Evolutionary conservation across 1,284 basidiomycete genomes (phyloP).

Genomic region (Stereum hirsutum): DNA sequence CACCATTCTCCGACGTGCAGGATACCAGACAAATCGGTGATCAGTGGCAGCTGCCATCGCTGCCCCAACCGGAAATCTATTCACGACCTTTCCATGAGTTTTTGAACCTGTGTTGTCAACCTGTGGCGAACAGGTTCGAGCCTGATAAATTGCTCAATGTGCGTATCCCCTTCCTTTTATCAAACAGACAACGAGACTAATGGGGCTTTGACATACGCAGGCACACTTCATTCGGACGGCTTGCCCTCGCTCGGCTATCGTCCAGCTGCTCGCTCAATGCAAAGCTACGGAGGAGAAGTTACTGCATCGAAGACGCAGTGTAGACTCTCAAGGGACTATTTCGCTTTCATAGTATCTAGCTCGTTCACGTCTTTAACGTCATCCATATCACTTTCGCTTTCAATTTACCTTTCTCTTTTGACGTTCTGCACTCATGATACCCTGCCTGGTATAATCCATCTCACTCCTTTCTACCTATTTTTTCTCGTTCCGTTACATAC

Average conservation of each 20-base stretch:
- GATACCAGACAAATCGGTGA: slow-evolving; percentile 31
- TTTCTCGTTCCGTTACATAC: slow-evolving; percentile 1
- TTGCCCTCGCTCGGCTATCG: slow-evolving; percentile 55
- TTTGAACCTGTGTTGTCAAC: slow-evolving; percentile 55
- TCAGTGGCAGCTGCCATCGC: slow-evolving; percentile 55
- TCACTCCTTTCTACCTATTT: background rate
- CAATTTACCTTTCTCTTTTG: too few species aligned
- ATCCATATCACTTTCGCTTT: too few species aligned
- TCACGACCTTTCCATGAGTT: slow-evolving; percentile 71
- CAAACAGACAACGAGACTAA: background rate
- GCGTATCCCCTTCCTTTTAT: slow-evolving; percentile 16
- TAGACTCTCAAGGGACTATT: slow-evolving; percentile 25
- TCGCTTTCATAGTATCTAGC: slow-evolving; percentile 16
- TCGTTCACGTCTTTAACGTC: too few species aligned
- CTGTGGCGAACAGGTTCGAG: slow-evolving; percentile 43
- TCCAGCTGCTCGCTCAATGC: slow-evolving; percentile 58
- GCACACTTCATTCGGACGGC: slow-evolving; percentile 57
- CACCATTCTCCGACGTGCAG: slow-evolving; percentile 58
- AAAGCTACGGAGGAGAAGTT: slow-evolving; percentile 52
- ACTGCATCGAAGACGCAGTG: slow-evolving; percentile 26
- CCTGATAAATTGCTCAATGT: slow-evolving; percentile 55
- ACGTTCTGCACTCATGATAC: slow-evolving; percentile 1
- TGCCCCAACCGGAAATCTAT: slow-evolving; percentile 48
- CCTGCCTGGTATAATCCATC: background rate
- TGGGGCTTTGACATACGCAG: slow-evolving; percentile 21